These are phyloP conservation scores for maize (Zea mays) DNA, from an alignment of 176 grass and related monocot genomes.

Conservation along the genomic window DNA sequence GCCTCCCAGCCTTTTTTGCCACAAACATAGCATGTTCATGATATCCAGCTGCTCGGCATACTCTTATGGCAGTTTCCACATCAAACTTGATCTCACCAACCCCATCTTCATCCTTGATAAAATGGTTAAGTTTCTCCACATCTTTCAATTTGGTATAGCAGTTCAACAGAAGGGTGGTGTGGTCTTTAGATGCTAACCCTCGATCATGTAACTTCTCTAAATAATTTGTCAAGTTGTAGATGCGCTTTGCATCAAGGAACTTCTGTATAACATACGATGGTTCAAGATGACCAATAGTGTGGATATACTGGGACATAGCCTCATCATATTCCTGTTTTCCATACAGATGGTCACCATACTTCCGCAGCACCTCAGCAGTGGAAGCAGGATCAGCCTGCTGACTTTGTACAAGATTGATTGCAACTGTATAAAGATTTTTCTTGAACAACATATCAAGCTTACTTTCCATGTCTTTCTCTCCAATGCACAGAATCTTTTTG, in stretches of 20 bases:
- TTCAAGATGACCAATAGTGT: constrained; percentile 95
- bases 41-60: constrained; percentile 91
- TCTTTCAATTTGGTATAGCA: constrained; percentile 94
- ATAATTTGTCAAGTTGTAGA: constrained; percentile 96
- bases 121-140: constrained; percentile 83
- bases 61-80: constrained; percentile 97
- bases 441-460: constrained; percentile 98
- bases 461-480: constrained; percentile 99
- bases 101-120: constrained; percentile 88
- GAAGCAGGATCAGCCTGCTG: constrained; percentile 95
- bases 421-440: constrained; percentile 94
- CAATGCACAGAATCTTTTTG: constrained; percentile 88
- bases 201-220: constrained; percentile 93
- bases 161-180: constrained; percentile 83
- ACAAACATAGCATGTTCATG: constrained; percentile 98
- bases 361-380: constrained; percentile 87
- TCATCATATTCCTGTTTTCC: constrained; percentile 93
- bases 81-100: constrained; percentile 91
- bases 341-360: constrained; percentile 97
- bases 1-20: constrained; percentile 88
- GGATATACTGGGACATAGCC: constrained; percentile 94
- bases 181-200: constrained; percentile 82
- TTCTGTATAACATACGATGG: constrained; percentile 99
- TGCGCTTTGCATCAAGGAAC: constrained; percentile 93
- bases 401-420: constrained; percentile 92